Evolutionary conservation across 768 basidiomycete species (phyloP).

Genomic region (Chlorophyllum brunneum): DNA sequence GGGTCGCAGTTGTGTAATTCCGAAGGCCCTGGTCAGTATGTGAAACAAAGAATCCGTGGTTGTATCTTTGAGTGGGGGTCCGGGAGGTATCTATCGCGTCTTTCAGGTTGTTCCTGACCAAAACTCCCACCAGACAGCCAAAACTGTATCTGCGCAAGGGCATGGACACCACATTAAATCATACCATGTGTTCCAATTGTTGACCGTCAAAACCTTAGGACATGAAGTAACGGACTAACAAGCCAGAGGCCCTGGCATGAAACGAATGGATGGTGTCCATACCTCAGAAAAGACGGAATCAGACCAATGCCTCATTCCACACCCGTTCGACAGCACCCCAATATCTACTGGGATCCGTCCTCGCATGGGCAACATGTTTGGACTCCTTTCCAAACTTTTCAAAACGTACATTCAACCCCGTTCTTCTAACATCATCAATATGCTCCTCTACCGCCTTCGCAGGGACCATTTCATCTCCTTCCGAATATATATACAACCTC

Average conservation of each 20-base stretch:
- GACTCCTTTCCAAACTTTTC: constrained; percentile 36
- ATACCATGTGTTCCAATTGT: too few species aligned
- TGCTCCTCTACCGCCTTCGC: constrained; percentile 33
- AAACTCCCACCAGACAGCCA: too few species aligned
- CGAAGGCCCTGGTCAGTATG: too few species aligned
- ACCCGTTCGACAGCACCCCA: constrained; percentile 35
- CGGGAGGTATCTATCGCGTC: too few species aligned
- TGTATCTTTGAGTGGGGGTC: too few species aligned
- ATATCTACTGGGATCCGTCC: constrained; percentile 37
- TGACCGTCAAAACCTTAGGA: too few species aligned
- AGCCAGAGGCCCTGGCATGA: background rate
- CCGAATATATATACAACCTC: constrained; percentile 45
- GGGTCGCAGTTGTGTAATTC: too few species aligned
- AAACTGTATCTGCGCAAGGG: too few species aligned
- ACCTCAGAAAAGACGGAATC: background rate
- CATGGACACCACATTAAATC: too few species aligned
- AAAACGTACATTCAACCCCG: constrained; percentile 29
- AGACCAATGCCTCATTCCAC: constrained; percentile 33
- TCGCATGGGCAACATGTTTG: constrained; percentile 44
- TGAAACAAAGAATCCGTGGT: too few species aligned
- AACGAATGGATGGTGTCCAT: background rate
- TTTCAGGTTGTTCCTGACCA: too few species aligned
- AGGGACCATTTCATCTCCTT: constrained; percentile 36
- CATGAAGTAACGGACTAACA: too few species aligned
- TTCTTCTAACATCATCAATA: constrained; percentile 24